Base-by-base conservation (phyloP, 2,329 filamentous ascomycete genomes). In the Penicillium hordei region DNA sequence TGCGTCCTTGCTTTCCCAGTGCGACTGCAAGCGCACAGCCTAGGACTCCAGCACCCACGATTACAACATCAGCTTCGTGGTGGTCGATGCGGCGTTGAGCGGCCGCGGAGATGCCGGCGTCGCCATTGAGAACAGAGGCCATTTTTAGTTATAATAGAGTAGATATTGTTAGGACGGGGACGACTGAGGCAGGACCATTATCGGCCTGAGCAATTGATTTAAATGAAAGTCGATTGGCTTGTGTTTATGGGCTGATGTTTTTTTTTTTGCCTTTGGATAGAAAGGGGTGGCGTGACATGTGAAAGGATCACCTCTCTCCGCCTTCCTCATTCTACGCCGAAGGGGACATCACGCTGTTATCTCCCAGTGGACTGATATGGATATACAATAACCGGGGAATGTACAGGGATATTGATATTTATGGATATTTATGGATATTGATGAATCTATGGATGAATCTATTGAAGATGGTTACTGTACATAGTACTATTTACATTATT, bases 41-140 rank as follows among this genome's bases (percentile, higher is more conserved):
- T 62, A 96, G 86, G 58, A 97, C 83, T 55, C 94, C 94, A 3
- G 91, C 94, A 64, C 94, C 94, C 38, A 99, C 89, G 52, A 99
- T 89, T 42, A 97, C 90, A 36, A 96, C 87, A 69, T 99, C 94
- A 61, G 83, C 84, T 66, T 87, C 83, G 67, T 87, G 84, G 74
- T 86, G 82, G 40, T 79, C 68, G 44, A 72, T 72, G 65, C 84
- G 74, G 61, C 83, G 78, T 67, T 79, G 69, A 68, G 82, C 78
- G 55, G 68, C 68, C 39, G 67, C 48, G 43, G 62, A 63, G 52
- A 65, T 64, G 31, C 61, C 55, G 55, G 58, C 58, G 59, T 69
- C 63, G 56, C 65, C 69, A 46, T 70, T 70, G 43, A 60, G 40
- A 21, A 10, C 38, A 49, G 64, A 60, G 56, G 70, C 61, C 66